Evolutionary conservation across 1,284 basidiomycete species (phyloP).

Genomic region (Rhodotorula sp.): DNA sequence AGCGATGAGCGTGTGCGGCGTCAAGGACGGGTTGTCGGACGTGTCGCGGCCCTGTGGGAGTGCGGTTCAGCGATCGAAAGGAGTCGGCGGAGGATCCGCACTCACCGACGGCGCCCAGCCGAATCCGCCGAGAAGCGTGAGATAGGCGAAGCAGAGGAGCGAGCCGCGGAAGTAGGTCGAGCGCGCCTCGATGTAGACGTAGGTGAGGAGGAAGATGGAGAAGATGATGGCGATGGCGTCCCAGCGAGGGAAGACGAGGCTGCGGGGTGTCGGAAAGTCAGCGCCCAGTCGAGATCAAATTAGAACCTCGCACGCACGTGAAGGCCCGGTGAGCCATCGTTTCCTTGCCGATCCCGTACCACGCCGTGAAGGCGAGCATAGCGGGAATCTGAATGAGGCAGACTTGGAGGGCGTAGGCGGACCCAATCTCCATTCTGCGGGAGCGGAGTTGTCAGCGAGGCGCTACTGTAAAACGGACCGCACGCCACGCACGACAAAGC

Average conservation of each 20-base stretch:
- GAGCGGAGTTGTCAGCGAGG: too few species aligned
- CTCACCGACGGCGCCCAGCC: slow-evolving; percentile 24
- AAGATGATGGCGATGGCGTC: slow-evolving; percentile 90
- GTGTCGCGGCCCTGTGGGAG: slow-evolving; percentile 28
- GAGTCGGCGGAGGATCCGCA: not conserved
- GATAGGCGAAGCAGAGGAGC: slow-evolving; percentile 86
- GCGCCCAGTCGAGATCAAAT: slow-evolving; percentile 7
- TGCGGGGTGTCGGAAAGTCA: too few species aligned
- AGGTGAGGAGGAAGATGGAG: slow-evolving; percentile 83
- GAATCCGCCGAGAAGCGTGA: slow-evolving; percentile 75
- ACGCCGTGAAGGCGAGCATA: slow-evolving; percentile 97
- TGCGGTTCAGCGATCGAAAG: not conserved
- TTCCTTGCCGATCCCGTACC: slow-evolving; percentile 73
- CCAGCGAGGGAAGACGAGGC: slow-evolving; percentile 97
- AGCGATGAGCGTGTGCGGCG: not conserved
- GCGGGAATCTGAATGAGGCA: slow-evolving; percentile 97
- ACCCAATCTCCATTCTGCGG: slow-evolving; percentile 95
- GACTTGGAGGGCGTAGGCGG: slow-evolving; percentile 96
- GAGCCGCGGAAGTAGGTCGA: slow-evolving; percentile 69
- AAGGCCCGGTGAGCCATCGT: slow-evolving; percentile 70
- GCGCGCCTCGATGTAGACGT: slow-evolving; percentile 92
- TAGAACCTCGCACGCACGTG: slow-evolving; percentile 62
- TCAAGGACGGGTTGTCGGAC: slow-evolving; percentile 23
- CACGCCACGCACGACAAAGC: slow-evolving; percentile 72
- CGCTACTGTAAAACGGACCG: too few species aligned